Conservation (phyloP, 2,329 filamentous ascomycete species). For the Cladosporium oxysporum region DNA sequence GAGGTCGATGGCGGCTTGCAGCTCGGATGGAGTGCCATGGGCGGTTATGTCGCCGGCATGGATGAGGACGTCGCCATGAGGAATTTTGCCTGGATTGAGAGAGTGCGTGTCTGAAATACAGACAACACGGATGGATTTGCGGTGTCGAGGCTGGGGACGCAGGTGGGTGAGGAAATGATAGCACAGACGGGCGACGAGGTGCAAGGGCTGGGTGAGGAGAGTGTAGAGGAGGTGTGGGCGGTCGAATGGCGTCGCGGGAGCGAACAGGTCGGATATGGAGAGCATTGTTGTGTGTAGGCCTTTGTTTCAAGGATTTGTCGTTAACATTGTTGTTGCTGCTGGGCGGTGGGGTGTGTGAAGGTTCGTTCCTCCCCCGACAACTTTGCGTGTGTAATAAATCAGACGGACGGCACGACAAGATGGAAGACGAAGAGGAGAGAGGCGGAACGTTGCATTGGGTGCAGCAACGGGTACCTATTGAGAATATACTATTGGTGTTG, state of each 20-base stretch:
- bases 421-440: neutral
- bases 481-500: neutral
- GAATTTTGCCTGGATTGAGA: conserved; percentile 56
- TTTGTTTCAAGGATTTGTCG: conserved; percentile 1
- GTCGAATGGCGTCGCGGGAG: conserved; percentile 24
- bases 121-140: conserved; percentile 69
- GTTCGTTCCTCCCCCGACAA: neutral
- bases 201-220: conserved; percentile 37
- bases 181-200: conserved; percentile 44
- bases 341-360: neutral
- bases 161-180: conserved; percentile 61
- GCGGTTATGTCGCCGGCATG: conserved; percentile 86
- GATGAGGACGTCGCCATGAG: conserved; percentile 79
- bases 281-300: conserved; percentile 11
- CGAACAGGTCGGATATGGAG: conserved; percentile 8
- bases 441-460: neutral
- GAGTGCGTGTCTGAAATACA: conserved; percentile 91
- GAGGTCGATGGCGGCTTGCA: conserved; percentile 87
- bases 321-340: conserved; percentile 17
- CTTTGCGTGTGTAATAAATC: neutral
- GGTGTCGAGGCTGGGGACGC: conserved; percentile 55
- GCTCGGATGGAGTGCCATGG: conserved; percentile 67
- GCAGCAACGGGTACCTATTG: neutral
- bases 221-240: conserved; percentile 33
- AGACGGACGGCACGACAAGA: neutral